phyloP scores from a whole-genome alignment of 306 rosid genomes.

The Rosa lucieae region DNA sequence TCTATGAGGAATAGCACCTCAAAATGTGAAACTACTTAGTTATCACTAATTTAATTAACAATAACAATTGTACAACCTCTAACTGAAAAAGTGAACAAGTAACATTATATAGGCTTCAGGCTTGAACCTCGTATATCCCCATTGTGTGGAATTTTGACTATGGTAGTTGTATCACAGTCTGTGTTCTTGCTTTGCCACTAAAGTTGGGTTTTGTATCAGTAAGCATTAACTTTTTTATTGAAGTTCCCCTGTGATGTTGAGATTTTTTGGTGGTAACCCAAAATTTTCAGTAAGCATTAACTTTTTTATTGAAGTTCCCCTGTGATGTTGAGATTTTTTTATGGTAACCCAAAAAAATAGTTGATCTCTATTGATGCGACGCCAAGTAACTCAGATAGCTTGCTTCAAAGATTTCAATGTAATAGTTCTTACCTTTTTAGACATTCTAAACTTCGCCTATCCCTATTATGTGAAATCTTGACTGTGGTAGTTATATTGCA shows the following conservation, averaged over 20 bases:
- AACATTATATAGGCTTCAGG: neutral
- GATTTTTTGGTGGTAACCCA: neutral
- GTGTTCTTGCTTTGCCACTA: neutral
- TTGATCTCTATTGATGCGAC: neutral
- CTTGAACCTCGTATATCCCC: neutral
- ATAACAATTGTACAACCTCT: neutral
- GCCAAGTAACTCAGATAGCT: neutral
- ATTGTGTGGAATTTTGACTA: neutral
- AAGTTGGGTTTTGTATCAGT: neutral
- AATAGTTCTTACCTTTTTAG: neutral
- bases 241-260: neutral
- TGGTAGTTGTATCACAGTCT: neutral
- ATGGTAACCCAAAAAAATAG: neutral
- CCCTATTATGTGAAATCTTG: neutral
- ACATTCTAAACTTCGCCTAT: neutral
- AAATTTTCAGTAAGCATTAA: neutral
- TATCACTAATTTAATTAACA: neutral
- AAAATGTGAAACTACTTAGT: neutral
- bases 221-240: neutral
- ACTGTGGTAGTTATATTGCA: neutral
- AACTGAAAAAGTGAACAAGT: neutral
- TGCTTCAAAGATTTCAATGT: neutral
- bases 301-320: neutral
- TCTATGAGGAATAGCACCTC: neutral
- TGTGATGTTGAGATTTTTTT: neutral